These are phyloP conservation scores for Pascua sp. DNA, from an alignment of 1,284 basidiomycete genomes.

Conservation along the genomic window DNA sequence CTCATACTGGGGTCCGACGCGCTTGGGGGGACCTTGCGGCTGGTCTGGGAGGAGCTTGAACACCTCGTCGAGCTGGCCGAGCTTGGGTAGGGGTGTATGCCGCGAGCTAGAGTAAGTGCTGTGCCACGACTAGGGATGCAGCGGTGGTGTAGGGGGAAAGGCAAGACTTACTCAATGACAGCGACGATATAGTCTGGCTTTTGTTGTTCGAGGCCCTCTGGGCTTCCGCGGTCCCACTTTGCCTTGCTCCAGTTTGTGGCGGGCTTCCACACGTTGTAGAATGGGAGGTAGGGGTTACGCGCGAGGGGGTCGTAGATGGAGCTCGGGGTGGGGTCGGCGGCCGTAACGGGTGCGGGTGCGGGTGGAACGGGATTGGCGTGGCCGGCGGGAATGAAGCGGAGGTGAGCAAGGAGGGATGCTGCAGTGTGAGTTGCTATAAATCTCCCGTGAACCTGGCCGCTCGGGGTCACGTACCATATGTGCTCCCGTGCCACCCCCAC, in stretches of 20 bases:
- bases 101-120: conserved; percentile 31
- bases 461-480: too few species aligned
- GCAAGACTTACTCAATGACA: conserved; percentile 67
- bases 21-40: conserved; percentile 28
- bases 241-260: conserved; percentile 60
- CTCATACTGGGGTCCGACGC: conserved; percentile 44
- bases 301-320: conserved; percentile 27
- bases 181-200: conserved; percentile 83
- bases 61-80: conserved; percentile 38
- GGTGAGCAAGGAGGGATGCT: conserved; percentile 67
- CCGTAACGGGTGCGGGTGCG: conserved; percentile 24
- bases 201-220: conserved; percentile 54
- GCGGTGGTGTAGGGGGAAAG: too few species aligned
- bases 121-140: neutral
- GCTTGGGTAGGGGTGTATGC: conserved; percentile 37
- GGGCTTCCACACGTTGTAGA: conserved; percentile 92
- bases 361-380: conserved; percentile 44
- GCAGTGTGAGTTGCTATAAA: conserved; percentile 27
- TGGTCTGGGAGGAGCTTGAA: conserved; percentile 42
- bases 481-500: too few species aligned
- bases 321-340: conserved; percentile 11
- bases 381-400: conserved; percentile 73
- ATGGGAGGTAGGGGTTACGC: conserved; percentile 69
- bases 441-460: conserved; percentile 15
- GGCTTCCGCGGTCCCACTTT: conserved; percentile 45